Evolutionary conservation across 176 grass and related monocot genomes (phyloP), one percentile per base, ranked within the genome.

Genomic region (Triticum aestivum): DNA sequence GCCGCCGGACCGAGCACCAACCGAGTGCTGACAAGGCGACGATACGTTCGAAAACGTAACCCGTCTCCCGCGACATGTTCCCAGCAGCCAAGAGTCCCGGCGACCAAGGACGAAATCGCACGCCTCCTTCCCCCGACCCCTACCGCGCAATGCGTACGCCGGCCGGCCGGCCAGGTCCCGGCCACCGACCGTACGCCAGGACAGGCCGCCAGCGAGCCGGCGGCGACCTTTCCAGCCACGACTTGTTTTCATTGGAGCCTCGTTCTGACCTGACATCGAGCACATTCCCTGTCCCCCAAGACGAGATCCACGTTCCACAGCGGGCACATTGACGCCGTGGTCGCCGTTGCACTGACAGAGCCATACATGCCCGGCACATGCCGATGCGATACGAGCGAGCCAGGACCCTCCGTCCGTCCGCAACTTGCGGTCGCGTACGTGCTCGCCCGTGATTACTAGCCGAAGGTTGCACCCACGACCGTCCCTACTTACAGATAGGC

Each of bases 1-100:
- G 72, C 72, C 24, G 44, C 2, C 44, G 72, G 17, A 56, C 13
- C 67, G 54, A 27, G 62, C 2, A 58, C 9, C 24, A 61, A 35
- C 69, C 9, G 73, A 4, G 27, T 73, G 79, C 41, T 65, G 84
- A 66, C 71, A 80, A 72, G 23, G 41, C 30, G 73, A 83, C 85
- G 89, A 66, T 61, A 11, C 21, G 13, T 13, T 69, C 85, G 15
- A 91, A 9, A 42, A 6, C 9, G 17, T 23, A 23, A 51, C 68
- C 9, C 27, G 13, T 29, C 11, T 82, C 45, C 68, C 27, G 73
- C 44, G 17, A 14, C 73, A 75, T 49, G 32, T 26, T 77, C 73
- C 47, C 0, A 77, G 73, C 73, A 42, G 76, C 66, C 65, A 52
- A 61, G 3, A 44, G 35, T 6, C 42, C n/a, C 69, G 5, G 13